A percentile compares a stretch with the other conserved stretches of the same genome.
Conservation (phyloP, 371 early-diverging fungal species). For the Zychaea mexicana region DNA sequence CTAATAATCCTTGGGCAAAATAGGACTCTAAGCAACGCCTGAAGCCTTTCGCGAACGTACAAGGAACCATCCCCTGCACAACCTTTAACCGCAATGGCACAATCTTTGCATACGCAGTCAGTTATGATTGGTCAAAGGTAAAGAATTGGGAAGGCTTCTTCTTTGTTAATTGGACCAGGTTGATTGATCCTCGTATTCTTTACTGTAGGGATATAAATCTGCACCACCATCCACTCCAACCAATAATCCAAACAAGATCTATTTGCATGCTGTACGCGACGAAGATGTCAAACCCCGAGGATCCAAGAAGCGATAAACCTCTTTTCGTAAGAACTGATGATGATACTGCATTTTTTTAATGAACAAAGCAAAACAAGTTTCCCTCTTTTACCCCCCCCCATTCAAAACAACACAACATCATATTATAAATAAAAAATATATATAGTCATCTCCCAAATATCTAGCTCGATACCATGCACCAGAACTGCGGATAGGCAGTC, state of each 20-base stretch:
- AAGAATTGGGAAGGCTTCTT: neutral
- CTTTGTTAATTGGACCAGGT: neutral
- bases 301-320: conserved; percentile 54
- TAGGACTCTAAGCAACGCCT: conserved; percentile 88
- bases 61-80: conserved; percentile 74
- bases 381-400: too few relatives aligned
- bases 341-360: too few relatives aligned
- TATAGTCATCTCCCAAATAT: too few relatives aligned
- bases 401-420: too few relatives aligned
- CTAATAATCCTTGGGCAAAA: too few relatives aligned
- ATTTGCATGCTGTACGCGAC: conserved; percentile 76
- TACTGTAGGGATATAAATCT: conserved; percentile 54
- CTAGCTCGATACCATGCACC: too few relatives aligned
- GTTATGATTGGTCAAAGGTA: conserved; percentile 98
- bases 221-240: conserved; percentile 49
- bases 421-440: too few relatives aligned
- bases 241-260: conserved; percentile 64
- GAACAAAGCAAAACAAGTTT: too few relatives aligned
- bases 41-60: conserved; percentile 65
- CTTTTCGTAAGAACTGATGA: too few relatives aligned
- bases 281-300: conserved; percentile 80
- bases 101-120: conserved; percentile 92
- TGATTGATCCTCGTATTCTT: too few relatives aligned
- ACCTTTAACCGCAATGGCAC: conserved; percentile 87
- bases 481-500: too few relatives aligned